These are phyloP conservation scores for Trichosporon coremiiforme DNA, from an alignment of 1,284 basidiomycete genomes.

Conservation along the genomic window DNA sequence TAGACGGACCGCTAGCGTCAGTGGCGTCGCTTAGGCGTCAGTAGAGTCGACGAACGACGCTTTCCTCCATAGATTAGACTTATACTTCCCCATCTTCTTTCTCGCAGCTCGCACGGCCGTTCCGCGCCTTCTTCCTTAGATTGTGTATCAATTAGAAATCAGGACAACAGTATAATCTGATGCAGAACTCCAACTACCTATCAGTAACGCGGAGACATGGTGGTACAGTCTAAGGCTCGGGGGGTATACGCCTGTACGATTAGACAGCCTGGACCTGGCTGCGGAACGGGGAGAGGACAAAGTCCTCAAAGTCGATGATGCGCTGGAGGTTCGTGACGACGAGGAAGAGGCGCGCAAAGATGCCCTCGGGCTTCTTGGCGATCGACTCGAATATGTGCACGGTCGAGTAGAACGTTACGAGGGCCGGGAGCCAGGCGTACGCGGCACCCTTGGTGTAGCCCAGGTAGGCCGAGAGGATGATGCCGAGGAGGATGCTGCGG, in stretches of 20 bases:
- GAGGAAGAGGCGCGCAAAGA: slow-evolving; percentile 15
- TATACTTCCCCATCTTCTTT: background rate
- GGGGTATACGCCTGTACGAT: background rate
- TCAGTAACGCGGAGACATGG: background rate
- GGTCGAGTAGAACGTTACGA: background rate
- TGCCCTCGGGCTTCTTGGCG: slow-evolving; percentile 8
- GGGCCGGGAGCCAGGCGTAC: slow-evolving; percentile 8
- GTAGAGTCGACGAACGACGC: background rate
- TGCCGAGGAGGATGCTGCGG: slow-evolving; percentile 16
- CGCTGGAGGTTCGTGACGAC: slow-evolving; percentile 13
- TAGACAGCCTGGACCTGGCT: background rate
- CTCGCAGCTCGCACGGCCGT: background rate
- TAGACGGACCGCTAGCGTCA: background rate
- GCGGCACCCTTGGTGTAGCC: slow-evolving; percentile 7
- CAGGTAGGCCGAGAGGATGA: slow-evolving; percentile 1
- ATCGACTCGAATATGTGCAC: slow-evolving; percentile 5
- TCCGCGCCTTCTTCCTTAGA: background rate
- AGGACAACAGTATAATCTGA: slow-evolving; percentile 10
- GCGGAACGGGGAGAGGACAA: slow-evolving; percentile 11
- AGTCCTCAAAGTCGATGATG: slow-evolving; percentile 11
- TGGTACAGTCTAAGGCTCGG: background rate
- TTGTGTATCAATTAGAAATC: slow-evolving; percentile 10
- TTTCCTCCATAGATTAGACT: background rate
- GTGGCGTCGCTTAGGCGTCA: background rate
- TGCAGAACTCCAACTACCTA: background rate